phyloP scores from a whole-genome alignment of 352 stramenopile genomes.

The Phytophthora fragariaefolia region DNA sequence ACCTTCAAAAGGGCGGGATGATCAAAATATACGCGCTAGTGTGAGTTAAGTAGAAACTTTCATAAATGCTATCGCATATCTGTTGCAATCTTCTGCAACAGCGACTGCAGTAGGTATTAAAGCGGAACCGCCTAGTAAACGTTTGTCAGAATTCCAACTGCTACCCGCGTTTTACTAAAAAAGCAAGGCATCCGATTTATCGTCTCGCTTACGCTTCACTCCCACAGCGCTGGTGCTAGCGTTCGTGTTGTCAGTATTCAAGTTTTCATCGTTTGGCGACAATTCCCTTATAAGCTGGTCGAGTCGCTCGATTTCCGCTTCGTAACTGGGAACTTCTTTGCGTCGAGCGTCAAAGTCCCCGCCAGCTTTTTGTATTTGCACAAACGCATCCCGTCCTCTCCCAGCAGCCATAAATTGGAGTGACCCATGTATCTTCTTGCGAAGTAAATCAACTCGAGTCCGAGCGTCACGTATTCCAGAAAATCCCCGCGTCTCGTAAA shows the following conservation, averaged over 20 bases:
- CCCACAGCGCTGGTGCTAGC: background rate
- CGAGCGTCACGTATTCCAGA: conserved; percentile 10
- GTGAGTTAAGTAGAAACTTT: too few species aligned
- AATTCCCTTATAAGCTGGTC: background rate
- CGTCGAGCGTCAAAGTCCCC: conserved; percentile 5
- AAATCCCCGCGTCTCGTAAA: conserved; percentile 7
- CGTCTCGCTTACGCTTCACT: background rate
- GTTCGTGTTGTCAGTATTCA: background rate
- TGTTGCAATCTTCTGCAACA: background rate
- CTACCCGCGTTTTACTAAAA: too few species aligned
- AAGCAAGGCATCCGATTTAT: background rate
- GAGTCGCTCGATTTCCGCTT: conserved; percentile 4
- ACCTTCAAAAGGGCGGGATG: too few species aligned
- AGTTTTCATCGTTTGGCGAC: background rate
- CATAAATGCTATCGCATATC: too few species aligned
- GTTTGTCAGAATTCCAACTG: too few species aligned
- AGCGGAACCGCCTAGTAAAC: too few species aligned
- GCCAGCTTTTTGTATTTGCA: conserved; percentile 8
- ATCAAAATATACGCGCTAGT: too few species aligned
- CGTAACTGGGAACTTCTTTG: conserved; percentile 3
- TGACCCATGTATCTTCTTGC: conserved; percentile 6
- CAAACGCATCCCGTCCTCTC: conserved; percentile 10
- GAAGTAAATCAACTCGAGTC: background rate
- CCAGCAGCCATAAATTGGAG: conserved; percentile 3
- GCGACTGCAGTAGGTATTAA: background rate